These are phyloP conservation scores for Backusella tuberculispora DNA, from an alignment of 192 early-diverging fungal species.

Conservation along the genomic window DNA sequence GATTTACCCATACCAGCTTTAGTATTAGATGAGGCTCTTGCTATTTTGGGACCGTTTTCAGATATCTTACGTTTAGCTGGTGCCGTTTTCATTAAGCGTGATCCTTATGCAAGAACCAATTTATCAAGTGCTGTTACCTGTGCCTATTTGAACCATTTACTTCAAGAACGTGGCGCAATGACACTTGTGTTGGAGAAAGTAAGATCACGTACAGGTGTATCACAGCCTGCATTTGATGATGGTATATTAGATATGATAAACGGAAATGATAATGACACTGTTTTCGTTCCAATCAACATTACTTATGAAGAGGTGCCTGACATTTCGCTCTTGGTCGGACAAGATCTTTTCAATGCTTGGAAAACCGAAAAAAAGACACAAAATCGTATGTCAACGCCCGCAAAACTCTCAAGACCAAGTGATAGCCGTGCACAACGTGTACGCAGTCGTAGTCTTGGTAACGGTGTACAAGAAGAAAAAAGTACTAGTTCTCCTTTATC, in stretches of 20 bases:
- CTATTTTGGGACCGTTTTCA: slow-evolving; percentile 18
- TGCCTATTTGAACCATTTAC: slow-evolving; percentile 9
- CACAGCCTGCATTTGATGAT: slow-evolving; percentile 10
- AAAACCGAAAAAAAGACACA: slow-evolving; percentile 7
- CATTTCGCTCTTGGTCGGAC: not conserved
- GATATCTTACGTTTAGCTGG: slow-evolving; percentile 21
- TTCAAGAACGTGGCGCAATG: slow-evolving; percentile 17
- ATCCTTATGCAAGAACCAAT: slow-evolving; percentile 1
- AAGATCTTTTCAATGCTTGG: slow-evolving; percentile 6
- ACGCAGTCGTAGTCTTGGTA: slow-evolving; percentile 15
- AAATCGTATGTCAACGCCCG: slow-evolving; percentile 8
- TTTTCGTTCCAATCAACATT: slow-evolving; percentile 27
- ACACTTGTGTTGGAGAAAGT: slow-evolving; percentile 22
- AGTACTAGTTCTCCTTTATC: not conserved
- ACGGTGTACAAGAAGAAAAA: slow-evolving; percentile 6
- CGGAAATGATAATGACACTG: not conserved
- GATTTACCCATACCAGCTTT: slow-evolving; percentile 25
- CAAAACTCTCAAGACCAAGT: slow-evolving; percentile 18
- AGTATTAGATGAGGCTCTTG: slow-evolving; percentile 22
- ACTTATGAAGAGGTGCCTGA: slow-evolving; percentile 26
- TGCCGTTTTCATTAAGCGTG: slow-evolving; percentile 21
- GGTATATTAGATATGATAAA: slow-evolving; percentile 20
- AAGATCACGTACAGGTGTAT: slow-evolving; percentile 11
- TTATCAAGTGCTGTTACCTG: slow-evolving; percentile 19
- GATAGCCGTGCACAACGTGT: slow-evolving; percentile 19